Evolutionary conservation across 495 filamentous ascomycete genomes (phyloP), one percentile per base, ranked within the genome.

Genomic region (Trypethelium eluteriae): DNA sequence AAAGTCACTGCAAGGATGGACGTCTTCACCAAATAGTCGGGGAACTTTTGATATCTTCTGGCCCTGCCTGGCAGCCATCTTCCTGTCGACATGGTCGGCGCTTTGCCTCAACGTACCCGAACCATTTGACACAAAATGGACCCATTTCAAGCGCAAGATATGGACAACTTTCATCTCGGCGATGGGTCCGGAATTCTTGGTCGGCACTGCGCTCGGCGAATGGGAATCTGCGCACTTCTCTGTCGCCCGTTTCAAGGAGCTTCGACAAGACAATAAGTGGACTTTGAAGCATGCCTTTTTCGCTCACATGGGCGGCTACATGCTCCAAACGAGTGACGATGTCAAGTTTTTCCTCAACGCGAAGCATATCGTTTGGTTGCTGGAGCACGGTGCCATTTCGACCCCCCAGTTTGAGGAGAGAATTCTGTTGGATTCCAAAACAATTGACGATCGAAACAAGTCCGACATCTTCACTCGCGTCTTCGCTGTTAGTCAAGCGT

Each of bases 231-330:
- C 79, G 2, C 69, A 71, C 16, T 57, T 39, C 7, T 78, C 76
- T 2, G 64, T 76, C 12, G 64, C 69, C 46, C 70, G 71, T 1
- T 68, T 72, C 49, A 5, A 69, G 16, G 49, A 53, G 18, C 11
- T 9, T 53, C 44, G 64, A 2, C 12, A 47, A 38, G 1, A 12
- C 3, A 62, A 62, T 25, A 14, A 44, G 7, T 79, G 74, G 75
- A 75, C 74, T 2, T 68, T 75, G 49, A 70, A 69, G 0, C 75
- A 78, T 63, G 74, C 64, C 2, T 78, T 78, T 66, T 78, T 72
- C 56, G 76, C 76, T 3, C 70, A 79, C 34, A 76, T 75, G 72
- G 76, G 76, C 5, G 76, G 72, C 0, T 46, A 77, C 53, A 32
- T 68, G 5, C 66, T 77, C 14, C 53, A 73, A 38, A 34, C 70